A percentile compares a stretch with the other conserved stretches of the same genome.
phyloP scores from a whole-genome alignment of 345 rosid genomes.

The Schrenkiella parvula region DNA sequence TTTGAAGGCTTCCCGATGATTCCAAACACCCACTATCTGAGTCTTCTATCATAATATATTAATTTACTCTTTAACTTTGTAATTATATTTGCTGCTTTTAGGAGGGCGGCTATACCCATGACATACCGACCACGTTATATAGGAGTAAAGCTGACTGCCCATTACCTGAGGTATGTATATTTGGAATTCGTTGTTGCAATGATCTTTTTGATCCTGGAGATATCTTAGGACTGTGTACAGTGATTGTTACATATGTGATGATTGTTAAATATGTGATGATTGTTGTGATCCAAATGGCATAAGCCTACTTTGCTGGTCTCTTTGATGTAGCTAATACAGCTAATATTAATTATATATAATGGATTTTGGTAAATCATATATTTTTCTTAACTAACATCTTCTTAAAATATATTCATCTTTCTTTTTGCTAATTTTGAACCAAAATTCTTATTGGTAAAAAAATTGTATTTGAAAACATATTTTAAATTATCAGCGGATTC shows the following conservation, averaged over 20 bases:
- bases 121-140: conserved; percentile 95
- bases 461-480: neutral
- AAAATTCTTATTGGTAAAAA: neutral
- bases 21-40: neutral
- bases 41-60: neutral
- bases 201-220: conserved; percentile 20
- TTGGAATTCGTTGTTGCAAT: neutral
- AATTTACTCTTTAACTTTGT: neutral
- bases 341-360: neutral
- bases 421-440: neutral
- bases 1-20: neutral
- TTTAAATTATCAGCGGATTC: neutral
- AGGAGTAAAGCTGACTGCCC: conserved; percentile 99
- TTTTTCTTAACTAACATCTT: neutral
- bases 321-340: neutral
- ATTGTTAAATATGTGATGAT: no score
- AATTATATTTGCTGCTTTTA: conserved; percentile 25
- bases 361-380: neutral
- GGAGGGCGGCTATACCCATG: conserved; percentile 88
- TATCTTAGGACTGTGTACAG: neutral
- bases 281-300: neutral
- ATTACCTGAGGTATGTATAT: conserved; percentile 66
- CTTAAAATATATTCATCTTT: neutral
- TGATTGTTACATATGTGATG: neutral
- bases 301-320: neutral